Percentiles rank a stretch among this genome's conserved stretches.
These are phyloP conservation scores for Lachnellula cervina DNA, from an alignment of 2,329 filamentous ascomycete species.

Conservation along the genomic window DNA sequence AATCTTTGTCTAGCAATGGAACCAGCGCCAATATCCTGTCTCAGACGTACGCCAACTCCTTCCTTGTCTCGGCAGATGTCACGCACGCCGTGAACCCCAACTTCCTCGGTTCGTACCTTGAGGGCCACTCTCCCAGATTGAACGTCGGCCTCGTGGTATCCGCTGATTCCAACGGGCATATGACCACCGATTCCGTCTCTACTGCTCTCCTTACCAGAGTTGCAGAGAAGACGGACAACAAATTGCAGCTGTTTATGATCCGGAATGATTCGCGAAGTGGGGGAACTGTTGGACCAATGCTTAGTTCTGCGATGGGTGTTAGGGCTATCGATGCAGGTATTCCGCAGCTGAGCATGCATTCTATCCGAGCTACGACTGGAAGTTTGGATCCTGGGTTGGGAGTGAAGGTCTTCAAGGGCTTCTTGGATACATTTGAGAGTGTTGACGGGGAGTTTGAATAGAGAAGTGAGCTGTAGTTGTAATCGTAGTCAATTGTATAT, in stretches of 20 bases:
- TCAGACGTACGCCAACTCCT: conserved; percentile 85
- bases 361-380: conserved; percentile 82
- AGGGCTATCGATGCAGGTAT: conserved; percentile 83
- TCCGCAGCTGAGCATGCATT: conserved; percentile 91
- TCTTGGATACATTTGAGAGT: conserved; percentile 79
- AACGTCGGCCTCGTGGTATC: conserved; percentile 82
- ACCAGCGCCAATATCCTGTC: conserved; percentile 59
- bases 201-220: conserved; percentile 75
- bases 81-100: conserved; percentile 94
- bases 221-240: conserved; percentile 66
- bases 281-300: conserved; percentile 91
- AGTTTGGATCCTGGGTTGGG: conserved; percentile 81
- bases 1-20: conserved; percentile 50
- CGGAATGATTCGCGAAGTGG: conserved; percentile 85
- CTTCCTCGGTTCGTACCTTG: conserved; percentile 77
- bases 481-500: no score
- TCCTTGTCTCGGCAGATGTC: conserved; percentile 89
- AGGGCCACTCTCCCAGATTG: conserved; percentile 78
- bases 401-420: conserved; percentile 82
- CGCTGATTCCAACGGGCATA: conserved; percentile 85
- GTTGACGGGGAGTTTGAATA: conserved; percentile 74
- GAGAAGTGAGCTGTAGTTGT: background rate
- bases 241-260: conserved; percentile 88
- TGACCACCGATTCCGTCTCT: conserved; percentile 89
- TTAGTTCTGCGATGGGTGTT: conserved; percentile 75